These are phyloP conservation scores for Acanthamoeba healyi DNA, from an alignment of 208 protist species.

Conservation along the genomic window DNA sequence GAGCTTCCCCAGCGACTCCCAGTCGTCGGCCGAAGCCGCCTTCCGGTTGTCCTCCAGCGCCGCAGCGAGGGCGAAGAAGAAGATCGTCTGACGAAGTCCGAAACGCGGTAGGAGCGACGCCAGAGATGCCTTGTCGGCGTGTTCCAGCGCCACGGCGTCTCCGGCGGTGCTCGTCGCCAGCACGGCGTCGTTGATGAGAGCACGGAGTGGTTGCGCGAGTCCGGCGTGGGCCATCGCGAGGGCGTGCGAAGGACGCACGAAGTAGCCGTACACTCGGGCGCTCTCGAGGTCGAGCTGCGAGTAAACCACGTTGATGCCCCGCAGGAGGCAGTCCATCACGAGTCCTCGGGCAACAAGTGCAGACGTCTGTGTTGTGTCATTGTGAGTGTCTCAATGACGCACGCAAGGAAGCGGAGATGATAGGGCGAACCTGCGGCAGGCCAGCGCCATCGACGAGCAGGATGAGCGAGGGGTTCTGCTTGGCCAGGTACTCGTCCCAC, in stretches of 20 bases:
- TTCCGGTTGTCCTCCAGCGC: background rate
- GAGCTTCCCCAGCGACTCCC: constrained; percentile 20
- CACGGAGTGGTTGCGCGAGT: background rate
- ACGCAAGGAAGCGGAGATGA: background rate
- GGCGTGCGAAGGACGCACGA: background rate
- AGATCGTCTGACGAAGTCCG: constrained; percentile 16
- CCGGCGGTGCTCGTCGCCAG: background rate
- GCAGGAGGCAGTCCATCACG: background rate
- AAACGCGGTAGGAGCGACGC: background rate
- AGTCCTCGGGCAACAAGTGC: background rate
- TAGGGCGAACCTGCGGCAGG: background rate
- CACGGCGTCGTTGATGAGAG: background rate
- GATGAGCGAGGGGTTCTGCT: background rate
- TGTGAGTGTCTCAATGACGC: background rate
- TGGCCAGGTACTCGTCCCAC: background rate
- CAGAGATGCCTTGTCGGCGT: background rate
- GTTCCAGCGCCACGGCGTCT: background rate
- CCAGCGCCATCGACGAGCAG: background rate
- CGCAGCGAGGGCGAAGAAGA: background rate
- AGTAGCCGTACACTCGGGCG: constrained; percentile 1
- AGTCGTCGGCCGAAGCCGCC: background rate
- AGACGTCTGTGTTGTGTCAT: background rate
- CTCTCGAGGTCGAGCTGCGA: constrained; percentile 30
- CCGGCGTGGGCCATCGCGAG: background rate
- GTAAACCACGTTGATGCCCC: background rate